Evolutionary conservation across 2,329 filamentous ascomycete genomes (phyloP).

Genomic region (Gliomastix tumulicola): DNA sequence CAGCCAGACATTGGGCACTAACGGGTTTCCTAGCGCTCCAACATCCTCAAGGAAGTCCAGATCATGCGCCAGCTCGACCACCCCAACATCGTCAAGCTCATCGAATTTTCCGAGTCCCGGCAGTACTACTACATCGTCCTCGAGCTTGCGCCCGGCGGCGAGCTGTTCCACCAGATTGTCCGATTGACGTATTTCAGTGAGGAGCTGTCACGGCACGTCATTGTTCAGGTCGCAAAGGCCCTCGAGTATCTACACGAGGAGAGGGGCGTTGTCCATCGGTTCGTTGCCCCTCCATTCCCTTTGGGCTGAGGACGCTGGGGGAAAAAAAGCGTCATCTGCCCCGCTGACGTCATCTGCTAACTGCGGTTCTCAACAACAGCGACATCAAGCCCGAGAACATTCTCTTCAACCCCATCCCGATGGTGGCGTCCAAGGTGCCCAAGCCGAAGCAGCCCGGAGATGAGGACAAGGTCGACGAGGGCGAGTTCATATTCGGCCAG

Average conservation of each 20-base stretch:
- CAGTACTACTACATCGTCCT: slow-evolving; percentile 98
- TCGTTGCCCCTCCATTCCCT: too few species aligned
- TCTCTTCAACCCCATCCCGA: slow-evolving; percentile 80
- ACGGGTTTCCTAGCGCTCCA: slow-evolving; percentile 67
- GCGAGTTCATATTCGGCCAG: slow-evolving; percentile 76
- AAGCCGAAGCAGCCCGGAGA: slow-evolving; percentile 81
- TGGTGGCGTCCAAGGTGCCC: slow-evolving; percentile 71
- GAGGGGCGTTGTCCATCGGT: slow-evolving; percentile 95
- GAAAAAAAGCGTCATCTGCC: too few species aligned
- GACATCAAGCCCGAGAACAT: slow-evolving; percentile 99
- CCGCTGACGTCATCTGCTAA: too few species aligned
- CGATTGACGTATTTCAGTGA: slow-evolving; percentile 98
- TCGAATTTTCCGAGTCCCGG: slow-evolving; percentile 87
- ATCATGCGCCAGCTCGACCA: slow-evolving; percentile 98
- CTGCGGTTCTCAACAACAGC: slow-evolving; percentile 35
- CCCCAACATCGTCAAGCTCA: slow-evolving; percentile 87
- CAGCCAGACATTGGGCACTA: slow-evolving; percentile 17
- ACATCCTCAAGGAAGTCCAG: slow-evolving; percentile 96
- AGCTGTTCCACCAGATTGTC: slow-evolving; percentile 97
- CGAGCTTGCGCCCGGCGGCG: slow-evolving; percentile 89
- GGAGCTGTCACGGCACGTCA: slow-evolving; percentile 88
- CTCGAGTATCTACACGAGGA: slow-evolving; percentile 92
- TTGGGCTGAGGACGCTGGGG: too few species aligned
- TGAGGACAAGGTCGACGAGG: slow-evolving; percentile 95
- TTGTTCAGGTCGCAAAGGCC: slow-evolving; percentile 89